A percentile compares a stretch with the other conserved stretches of the same genome.
Evolutionary conservation across 2,329 filamentous ascomycete genomes (phyloP).

Genomic region (Ceratocystiopsis sp.): DNA sequence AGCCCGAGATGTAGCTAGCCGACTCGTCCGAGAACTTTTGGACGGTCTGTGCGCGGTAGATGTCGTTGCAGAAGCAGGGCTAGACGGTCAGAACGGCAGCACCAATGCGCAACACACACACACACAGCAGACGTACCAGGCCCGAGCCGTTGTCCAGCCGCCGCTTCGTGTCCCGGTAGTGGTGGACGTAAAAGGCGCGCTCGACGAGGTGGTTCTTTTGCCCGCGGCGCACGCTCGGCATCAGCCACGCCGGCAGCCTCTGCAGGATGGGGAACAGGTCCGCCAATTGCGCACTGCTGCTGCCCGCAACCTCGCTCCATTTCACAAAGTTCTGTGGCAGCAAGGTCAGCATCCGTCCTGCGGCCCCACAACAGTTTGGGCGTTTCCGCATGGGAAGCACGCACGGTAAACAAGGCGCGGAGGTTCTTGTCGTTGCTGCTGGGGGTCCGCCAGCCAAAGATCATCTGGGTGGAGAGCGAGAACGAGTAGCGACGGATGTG

Average conservation of each 20-base stretch:
- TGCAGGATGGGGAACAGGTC: constrained; percentile 11
- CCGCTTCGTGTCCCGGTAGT: constrained; percentile 24
- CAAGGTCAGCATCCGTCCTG: too few species aligned
- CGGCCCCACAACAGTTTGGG: too few species aligned
- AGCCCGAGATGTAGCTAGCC: constrained; percentile 16
- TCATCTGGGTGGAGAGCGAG: constrained; percentile 8
- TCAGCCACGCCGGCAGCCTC: constrained; percentile 23
- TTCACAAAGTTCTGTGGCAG: not conserved
- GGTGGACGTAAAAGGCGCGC: constrained; percentile 20
- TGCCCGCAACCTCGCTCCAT: not conserved
- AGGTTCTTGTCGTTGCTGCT: constrained; percentile 6
- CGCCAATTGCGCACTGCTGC: constrained; percentile 1
- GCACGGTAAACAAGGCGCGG: constrained; percentile 4
- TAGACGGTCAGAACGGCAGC: not conserved
- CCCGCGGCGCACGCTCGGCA: constrained; percentile 22
- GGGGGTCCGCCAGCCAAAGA: constrained; percentile 8
- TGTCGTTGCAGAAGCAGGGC: constrained; percentile 3
- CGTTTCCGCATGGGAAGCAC: not conserved
- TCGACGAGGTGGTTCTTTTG: constrained; percentile 25
- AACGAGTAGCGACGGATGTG: constrained; percentile 9
- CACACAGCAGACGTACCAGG: constrained; percentile 7
- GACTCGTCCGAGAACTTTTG: constrained; percentile 15
- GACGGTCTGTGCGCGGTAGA: constrained; percentile 8
- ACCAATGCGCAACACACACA: too few species aligned
- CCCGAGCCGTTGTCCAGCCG: constrained; percentile 15